Conservation (phyloP, 2,329 filamentous ascomycete genomes). For the Fusarium subglutinans region DNA sequence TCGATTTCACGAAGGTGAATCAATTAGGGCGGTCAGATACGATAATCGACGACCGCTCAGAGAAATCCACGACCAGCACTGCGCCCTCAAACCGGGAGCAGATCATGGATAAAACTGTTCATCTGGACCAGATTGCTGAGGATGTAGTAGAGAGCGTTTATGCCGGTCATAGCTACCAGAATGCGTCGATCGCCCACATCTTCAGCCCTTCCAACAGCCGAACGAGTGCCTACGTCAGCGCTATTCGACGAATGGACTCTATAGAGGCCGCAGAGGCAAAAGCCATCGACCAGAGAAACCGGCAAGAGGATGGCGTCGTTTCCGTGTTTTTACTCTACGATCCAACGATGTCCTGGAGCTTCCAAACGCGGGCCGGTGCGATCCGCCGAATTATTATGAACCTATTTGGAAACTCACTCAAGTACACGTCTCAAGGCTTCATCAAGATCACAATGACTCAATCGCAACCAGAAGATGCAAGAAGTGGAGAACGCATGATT, state of each 20-base stretch:
- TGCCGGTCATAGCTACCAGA: background rate
- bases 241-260: background rate
- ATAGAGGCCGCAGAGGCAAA: background rate
- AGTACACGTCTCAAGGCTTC: conserved; percentile 59
- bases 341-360: conserved; percentile 53
- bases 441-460: conserved; percentile 43
- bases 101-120: background rate
- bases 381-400: conserved; percentile 67
- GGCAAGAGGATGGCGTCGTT: background rate
- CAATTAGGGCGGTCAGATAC: background rate
- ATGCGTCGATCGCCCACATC: background rate
- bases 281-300: background rate
- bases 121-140: background rate
- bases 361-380: conserved; percentile 62
- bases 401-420: conserved; percentile 69
- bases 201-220: background rate
- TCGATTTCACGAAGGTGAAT: background rate
- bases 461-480: background rate
- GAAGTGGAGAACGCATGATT: conserved; percentile 8
- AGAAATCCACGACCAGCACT: too few species aligned
- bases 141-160: conserved; percentile 9
- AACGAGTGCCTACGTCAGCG: background rate
- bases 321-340: background rate
- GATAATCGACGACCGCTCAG: rapidly evolving
- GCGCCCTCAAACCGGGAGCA: too few species aligned